Conservation (phyloP, 345 rosid genomes). For the Euphorbia pulcherrima region DNA sequence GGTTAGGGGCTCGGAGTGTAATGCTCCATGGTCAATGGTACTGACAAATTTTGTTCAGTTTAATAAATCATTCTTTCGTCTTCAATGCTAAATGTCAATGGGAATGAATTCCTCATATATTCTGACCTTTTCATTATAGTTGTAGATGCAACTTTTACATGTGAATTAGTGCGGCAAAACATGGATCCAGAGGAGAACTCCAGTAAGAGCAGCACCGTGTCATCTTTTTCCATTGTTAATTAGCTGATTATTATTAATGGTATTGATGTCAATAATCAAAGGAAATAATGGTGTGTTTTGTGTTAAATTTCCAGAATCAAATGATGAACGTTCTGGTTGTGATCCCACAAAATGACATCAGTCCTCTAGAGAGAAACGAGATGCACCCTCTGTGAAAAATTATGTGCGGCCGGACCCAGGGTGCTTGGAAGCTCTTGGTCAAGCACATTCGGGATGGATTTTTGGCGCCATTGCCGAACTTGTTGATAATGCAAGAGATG, state of each 20-base stretch:
- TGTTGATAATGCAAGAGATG: slow-evolving; percentile 37
- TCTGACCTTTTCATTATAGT: not conserved
- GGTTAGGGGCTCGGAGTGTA: not conserved
- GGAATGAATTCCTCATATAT: not conserved
- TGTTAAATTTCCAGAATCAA: slow-evolving; percentile 9
- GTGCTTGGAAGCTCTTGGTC: slow-evolving; percentile 35
- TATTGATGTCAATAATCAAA: not conserved
- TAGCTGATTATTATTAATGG: too few species aligned
- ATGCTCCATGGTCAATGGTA: not conserved
- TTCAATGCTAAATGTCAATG: not conserved
- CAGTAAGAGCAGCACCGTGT: slow-evolving; percentile 3
- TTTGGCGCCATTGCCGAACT: slow-evolving; percentile 43
- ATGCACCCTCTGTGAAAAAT: slow-evolving; percentile 19
- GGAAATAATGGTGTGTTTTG: slow-evolving; percentile 12
- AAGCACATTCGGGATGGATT: slow-evolving; percentile 38
- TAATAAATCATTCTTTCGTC: not conserved
- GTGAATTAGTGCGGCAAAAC: not conserved
- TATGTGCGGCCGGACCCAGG: slow-evolving; percentile 33
- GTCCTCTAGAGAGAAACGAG: slow-evolving; percentile 10
- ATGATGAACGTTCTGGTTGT: slow-evolving; percentile 5
- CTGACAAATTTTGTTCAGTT: not conserved
- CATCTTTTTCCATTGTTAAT: not conserved
- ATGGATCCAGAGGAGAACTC: slow-evolving; percentile 4
- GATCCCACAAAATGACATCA: not conserved
- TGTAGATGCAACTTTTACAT: slow-evolving; percentile 9